phyloP scores from a whole-genome alignment of 192 early-diverging fungal species.

The Gamsiella multidivaricata region DNA sequence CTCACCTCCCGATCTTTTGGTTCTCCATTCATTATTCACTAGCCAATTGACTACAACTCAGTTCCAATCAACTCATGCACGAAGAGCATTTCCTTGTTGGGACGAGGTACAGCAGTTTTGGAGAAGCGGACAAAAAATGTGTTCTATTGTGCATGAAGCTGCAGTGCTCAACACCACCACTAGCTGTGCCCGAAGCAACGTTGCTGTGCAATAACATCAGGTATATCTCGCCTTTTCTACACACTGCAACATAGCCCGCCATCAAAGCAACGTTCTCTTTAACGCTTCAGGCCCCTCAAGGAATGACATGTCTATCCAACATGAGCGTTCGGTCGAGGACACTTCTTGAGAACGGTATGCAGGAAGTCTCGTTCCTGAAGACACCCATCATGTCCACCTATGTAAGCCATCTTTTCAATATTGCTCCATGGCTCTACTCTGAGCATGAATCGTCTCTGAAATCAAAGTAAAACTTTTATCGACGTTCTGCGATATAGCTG shows the following conservation, averaged over 20 bases:
- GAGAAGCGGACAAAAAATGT: not conserved
- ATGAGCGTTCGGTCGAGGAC: constrained; percentile 53
- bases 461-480: too few species aligned
- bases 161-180: not conserved
- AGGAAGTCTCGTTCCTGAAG: constrained; percentile 51
- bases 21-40: not conserved
- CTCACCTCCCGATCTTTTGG: not conserved
- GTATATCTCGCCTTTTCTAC: too few species aligned
- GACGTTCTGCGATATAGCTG: constrained; percentile 67
- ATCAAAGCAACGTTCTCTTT: constrained; percentile 68
- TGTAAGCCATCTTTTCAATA: too few species aligned
- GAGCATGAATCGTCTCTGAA: not conserved
- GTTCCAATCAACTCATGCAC: constrained; percentile 92
- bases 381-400: constrained; percentile 55
- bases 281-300: constrained; percentile 54
- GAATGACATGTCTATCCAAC: constrained; percentile 63
- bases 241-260: constrained; percentile 53
- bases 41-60: constrained; percentile 93
- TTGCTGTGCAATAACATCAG: too few species aligned
- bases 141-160: not conserved
- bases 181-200: not conserved
- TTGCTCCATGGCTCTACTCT: not conserved
- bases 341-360: constrained; percentile 34
- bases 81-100: constrained; percentile 94
- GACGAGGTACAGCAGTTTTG: constrained; percentile 72